Evolutionary conservation across 768 basidiomycete genomes (phyloP).

Genomic region (Mycena sanguinolenta): DNA sequence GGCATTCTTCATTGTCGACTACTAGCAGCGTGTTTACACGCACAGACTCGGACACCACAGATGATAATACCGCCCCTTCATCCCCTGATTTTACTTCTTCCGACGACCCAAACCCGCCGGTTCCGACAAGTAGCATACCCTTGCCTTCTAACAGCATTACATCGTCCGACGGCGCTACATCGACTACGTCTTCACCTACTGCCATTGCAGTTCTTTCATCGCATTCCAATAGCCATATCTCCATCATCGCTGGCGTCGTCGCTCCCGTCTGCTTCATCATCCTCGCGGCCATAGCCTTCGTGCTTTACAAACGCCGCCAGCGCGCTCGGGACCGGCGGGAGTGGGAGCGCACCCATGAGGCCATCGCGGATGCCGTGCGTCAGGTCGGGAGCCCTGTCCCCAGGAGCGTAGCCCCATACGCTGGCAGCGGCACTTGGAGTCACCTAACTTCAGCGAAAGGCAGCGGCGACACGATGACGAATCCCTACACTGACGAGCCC

Average conservation of each 20-base stretch:
- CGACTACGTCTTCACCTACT: neutral
- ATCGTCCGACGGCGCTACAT: neutral
- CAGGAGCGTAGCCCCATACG: neutral
- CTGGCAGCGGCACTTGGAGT: neutral
- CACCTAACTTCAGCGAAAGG: neutral
- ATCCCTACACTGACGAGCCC: constrained; percentile 7
- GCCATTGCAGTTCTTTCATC: neutral
- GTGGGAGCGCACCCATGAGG: constrained; percentile 34
- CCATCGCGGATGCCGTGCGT: constrained; percentile 30
- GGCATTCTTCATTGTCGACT: neutral
- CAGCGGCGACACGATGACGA: constrained; percentile 10
- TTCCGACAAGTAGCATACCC: neutral
- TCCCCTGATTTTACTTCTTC: neutral
- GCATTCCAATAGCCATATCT: neutral
- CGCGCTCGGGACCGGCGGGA: constrained; percentile 31
- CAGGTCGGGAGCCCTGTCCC: constrained; percentile 11
- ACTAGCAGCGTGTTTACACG: neutral
- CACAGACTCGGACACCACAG: neutral
- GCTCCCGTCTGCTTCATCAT: constrained; percentile 9
- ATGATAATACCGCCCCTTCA: neutral
- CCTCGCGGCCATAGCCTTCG: neutral
- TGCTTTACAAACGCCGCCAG: constrained; percentile 24
- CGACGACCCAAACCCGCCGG: neutral
- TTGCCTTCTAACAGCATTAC: neutral
- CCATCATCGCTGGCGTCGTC: constrained; percentile 27